phyloP scores from a whole-genome alignment of 805 yeast species.

The Starmerella scarabaei region DNA sequence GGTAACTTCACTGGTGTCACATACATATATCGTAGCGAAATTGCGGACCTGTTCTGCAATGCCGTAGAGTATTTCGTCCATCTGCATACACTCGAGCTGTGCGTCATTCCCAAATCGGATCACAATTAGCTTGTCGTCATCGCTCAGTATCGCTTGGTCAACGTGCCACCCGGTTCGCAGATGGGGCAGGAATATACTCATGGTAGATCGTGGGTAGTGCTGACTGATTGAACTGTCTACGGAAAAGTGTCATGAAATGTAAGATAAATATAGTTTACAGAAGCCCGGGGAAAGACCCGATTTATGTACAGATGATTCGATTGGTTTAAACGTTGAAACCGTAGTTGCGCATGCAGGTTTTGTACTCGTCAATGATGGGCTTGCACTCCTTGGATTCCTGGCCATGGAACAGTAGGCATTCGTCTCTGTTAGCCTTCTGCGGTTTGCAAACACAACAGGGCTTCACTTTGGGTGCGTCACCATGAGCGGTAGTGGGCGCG shows the following conservation, averaged over 20 bases:
- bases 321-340: conserved; percentile 44
- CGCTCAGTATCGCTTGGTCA: conserved; percentile 85
- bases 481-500: background rate
- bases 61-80: conserved; percentile 75
- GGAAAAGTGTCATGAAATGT: background rate
- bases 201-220: conserved; percentile 38
- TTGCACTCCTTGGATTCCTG: conserved; percentile 75
- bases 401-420: conserved; percentile 72
- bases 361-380: conserved; percentile 56
- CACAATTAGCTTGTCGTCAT: conserved; percentile 76
- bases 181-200: conserved; percentile 72
- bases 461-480: conserved; percentile 46
- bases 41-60: conserved; percentile 74
- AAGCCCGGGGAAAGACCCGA: no score
- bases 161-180: conserved; percentile 88
- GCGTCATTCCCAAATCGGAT: conserved; percentile 75
- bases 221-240: background rate
- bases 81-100: conserved; percentile 67
- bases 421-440: conserved; percentile 71
- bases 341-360: conserved; percentile 79
- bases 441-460: conserved; percentile 94
- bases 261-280: no score
- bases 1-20: conserved; percentile 79
- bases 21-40: conserved; percentile 76
- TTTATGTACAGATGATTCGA: conserved; percentile 2